Conservation (phyloP, 2,329 filamentous ascomycete species). For the Colletotrichum scovillei region DNA sequence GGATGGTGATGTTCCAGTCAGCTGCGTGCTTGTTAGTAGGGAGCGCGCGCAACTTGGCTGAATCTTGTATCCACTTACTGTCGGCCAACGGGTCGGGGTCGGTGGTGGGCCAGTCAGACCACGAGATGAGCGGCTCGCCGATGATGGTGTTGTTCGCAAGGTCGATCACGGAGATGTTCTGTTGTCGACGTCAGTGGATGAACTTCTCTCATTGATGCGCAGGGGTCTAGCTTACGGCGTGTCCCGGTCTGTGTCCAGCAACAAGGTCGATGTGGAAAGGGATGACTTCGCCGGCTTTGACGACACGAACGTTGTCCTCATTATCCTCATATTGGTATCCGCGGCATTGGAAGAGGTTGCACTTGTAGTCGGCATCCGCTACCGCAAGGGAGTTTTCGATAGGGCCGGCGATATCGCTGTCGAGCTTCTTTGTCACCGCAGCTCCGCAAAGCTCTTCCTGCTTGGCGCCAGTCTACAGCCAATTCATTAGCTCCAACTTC, state of each 20-base stretch:
- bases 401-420: conserved; percentile 41
- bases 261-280: conserved; percentile 51
- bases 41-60: conserved; percentile 38
- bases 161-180: conserved; percentile 63
- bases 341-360: conserved; percentile 43
- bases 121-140: conserved; percentile 58
- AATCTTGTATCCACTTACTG: conserved; percentile 42
- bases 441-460: conserved; percentile 40
- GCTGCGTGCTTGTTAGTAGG: conserved; percentile 42
- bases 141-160: conserved; percentile 58
- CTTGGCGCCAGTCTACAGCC: conserved; percentile 38
- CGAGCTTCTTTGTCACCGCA: conserved; percentile 37
- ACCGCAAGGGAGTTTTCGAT: conserved; percentile 43
- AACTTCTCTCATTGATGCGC: conserved; percentile 33
- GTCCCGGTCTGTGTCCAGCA: conserved; percentile 49
- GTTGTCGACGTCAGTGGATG: background rate
- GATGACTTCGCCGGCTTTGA: conserved; percentile 47
- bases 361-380: conserved; percentile 40
- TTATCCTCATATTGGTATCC: conserved; percentile 47
- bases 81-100: conserved; percentile 36
- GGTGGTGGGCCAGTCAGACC: conserved; percentile 43
- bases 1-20: conserved; percentile 66
- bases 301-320: conserved; percentile 38
- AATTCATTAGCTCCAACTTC: background rate
- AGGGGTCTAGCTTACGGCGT: conserved; percentile 36